These are phyloP conservation scores for Nemania sp. DNA, from an alignment of 2,329 filamentous ascomycete species.

Conservation along the genomic window DNA sequence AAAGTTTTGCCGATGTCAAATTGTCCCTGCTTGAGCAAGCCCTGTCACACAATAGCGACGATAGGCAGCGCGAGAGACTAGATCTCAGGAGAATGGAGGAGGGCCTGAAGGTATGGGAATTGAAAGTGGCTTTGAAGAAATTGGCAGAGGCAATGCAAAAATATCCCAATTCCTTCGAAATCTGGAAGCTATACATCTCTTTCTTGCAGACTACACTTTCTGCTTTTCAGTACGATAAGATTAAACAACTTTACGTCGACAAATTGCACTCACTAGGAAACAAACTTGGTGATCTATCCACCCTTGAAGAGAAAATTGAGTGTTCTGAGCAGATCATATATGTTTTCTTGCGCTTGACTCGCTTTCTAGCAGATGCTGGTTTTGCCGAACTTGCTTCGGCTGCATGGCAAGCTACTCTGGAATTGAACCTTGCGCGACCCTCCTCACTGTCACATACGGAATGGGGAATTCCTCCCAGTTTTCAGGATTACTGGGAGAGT, in stretches of 20 bases:
- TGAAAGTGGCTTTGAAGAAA: conserved; percentile 59
- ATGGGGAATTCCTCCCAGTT: conserved; percentile 44
- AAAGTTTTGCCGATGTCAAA: conserved; percentile 76
- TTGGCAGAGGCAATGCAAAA: conserved; percentile 66
- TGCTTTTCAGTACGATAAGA: conserved; percentile 68
- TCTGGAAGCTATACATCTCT: conserved; percentile 77
- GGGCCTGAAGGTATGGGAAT: conserved; percentile 73
- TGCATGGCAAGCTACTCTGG: conserved; percentile 81
- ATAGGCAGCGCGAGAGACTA: conserved; percentile 60
- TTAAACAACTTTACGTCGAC: conserved; percentile 61
- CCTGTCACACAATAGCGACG: conserved; percentile 56
- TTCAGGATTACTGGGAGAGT: conserved; percentile 84
- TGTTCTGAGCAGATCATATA: conserved; percentile 60
- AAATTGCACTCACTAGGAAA: conserved; percentile 52
- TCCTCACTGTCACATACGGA: conserved; percentile 33
- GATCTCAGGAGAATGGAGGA: conserved; percentile 73
- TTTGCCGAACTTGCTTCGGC: conserved; percentile 77
- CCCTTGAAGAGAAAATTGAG: conserved; percentile 6
- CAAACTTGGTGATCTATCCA: conserved; percentile 15
- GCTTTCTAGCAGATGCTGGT: conserved; percentile 75
- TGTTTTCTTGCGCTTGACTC: conserved; percentile 72
- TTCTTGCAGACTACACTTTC: conserved; percentile 71
- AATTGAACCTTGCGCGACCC: conserved; percentile 68
- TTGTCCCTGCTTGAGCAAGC: conserved; percentile 80
- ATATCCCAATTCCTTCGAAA: conserved; percentile 58